Evolutionary conservation across 768 basidiomycete genomes (phyloP), one percentile per base, ranked within the genome.

Genomic region (Coprinopsis marcescibilis): DNA sequence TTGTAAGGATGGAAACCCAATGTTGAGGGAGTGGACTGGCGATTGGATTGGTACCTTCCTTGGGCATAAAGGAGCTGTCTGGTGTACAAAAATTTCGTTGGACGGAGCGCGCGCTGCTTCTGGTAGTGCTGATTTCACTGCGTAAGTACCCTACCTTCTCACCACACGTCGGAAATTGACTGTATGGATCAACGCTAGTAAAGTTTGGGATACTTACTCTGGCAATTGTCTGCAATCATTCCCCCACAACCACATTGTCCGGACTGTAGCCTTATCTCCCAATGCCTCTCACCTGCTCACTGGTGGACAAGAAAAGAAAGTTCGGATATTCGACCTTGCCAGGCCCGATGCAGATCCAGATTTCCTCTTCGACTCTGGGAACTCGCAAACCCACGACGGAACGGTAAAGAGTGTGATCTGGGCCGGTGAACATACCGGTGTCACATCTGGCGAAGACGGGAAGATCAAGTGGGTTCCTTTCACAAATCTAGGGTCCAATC

Each of bases 1-100:
- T 57, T 98, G 96, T 74, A 99, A 98, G 69, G 96, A 98, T 75
- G 96, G 96, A 26, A 97, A 92, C 58, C 94, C 92, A 36, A 94
- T 95, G 90, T 71, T 96, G 55, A 81, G 92, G 60, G 87, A 92
- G 60, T 95, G 94, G 94, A 89, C 90, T 46, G 95, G 95, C 26
- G 96, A 99, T 66, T 99, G 96, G 96, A 89, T 96, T 61, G 96
- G 96, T 29, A 89, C 87, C 14, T 90, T 89, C 63, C 73, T 89
- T 33, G 86, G 87, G 19, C 86, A 89, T 68, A 89, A 90, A 64
- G 96, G 95, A 56, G 95, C 95, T 6, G 95, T 99, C 3, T 99
- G 95, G 95, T 83, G 88, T 54, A 88, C 89, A 41, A 95, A 96
- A 67, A 79, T 99, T 50, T 90, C 87, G 21, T 68, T 75, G 17